Evolutionary conservation across 1,284 basidiomycete genomes (phyloP), one percentile per base, ranked within the genome.

Genomic region (Cystobasidiaceae sp.): DNA sequence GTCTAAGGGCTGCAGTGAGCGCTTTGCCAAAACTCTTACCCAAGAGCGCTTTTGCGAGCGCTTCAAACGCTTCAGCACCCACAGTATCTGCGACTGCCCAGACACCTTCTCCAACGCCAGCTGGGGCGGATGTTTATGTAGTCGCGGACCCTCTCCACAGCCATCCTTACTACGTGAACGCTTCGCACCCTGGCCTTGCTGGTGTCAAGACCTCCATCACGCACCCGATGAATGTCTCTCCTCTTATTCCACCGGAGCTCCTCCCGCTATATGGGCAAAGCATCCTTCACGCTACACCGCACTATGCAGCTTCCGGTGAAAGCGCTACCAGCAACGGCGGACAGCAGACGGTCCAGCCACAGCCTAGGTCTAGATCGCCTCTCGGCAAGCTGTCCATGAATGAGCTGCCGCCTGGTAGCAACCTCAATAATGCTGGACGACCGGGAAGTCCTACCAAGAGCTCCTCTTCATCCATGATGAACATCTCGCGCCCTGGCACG

Each of bases 171-270:
- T 33, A 59, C 33, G 34, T 46, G 21, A 37, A 59, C 28, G 28
- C 39, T 8, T 43, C 32, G 28, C 61, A 64, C 45, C 63, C 63
- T 8, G 37, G 30, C 41, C 39, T 60, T 11, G 50, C 39, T 2
- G 63, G 63, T 39, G 71, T 73, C 39, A 71, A 72, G 66, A 74
- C 72, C 15, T 70, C 68, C 19, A 49, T 64, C 4, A 66, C 68
- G 4, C 72, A 74, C 39, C 72, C 72, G 0, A 71, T 74, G 66
- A 73, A 63, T 43, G 70, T 74, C 43, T 72, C 71, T 0, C 68
- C 70, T 23, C 54, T 74, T 23, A 50, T 74, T 19, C 69, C 71
- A n/a, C 68, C 69, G 37, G 70, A 74, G n/a, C 49, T 69, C 0
- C 59, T 74, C 9, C 39, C 57, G 11, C 39, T 66, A 17, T 64